Evolutionary conservation across 108 stramenopile genomes (phyloP).

Genomic region (Cyclotella baltica): DNA sequence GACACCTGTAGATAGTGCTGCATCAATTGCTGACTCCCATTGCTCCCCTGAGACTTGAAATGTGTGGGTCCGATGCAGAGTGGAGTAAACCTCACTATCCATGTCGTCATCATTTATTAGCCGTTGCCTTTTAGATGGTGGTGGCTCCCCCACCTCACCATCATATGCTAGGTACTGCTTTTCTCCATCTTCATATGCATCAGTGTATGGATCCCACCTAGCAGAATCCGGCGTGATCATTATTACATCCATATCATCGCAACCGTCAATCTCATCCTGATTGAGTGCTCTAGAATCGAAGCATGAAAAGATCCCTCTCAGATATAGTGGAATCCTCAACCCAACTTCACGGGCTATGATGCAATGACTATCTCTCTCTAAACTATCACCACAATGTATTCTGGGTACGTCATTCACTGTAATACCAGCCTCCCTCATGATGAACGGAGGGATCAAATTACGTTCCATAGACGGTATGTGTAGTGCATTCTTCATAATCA

Average conservation of each 20-base stretch:
- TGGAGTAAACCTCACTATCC: background rate
- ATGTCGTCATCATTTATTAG: background rate
- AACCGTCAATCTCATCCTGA: conserved; percentile 8
- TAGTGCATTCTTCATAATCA: conserved; percentile 39
- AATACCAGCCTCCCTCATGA: conserved; percentile 42
- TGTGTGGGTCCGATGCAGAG: too few relatives aligned
- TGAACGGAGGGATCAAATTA: conserved; percentile 53
- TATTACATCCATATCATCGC: conserved; percentile 7
- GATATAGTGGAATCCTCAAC: background rate
- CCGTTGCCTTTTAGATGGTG: background rate
- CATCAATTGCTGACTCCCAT: background rate
- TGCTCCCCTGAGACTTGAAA: background rate
- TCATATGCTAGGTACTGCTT: background rate
- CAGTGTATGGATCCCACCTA: conserved; percentile 36
- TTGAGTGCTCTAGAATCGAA: conserved; percentile 1
- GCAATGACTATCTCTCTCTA: conserved; percentile 4
- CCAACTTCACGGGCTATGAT: background rate
- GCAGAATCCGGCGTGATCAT: conserved; percentile 24
- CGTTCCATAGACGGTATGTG: conserved; percentile 50
- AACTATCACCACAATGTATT: conserved; percentile 11
- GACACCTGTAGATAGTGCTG: background rate
- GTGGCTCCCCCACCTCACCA: background rate
- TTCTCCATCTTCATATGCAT: conserved; percentile 25
- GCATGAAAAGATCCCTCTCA: conserved; percentile 24
- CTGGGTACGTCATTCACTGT: conserved; percentile 46